Evolutionary conservation across 1,284 basidiomycete genomes (phyloP), one percentile per base, ranked within the genome.

Genomic region (Ceratobasidium sp.): DNA sequence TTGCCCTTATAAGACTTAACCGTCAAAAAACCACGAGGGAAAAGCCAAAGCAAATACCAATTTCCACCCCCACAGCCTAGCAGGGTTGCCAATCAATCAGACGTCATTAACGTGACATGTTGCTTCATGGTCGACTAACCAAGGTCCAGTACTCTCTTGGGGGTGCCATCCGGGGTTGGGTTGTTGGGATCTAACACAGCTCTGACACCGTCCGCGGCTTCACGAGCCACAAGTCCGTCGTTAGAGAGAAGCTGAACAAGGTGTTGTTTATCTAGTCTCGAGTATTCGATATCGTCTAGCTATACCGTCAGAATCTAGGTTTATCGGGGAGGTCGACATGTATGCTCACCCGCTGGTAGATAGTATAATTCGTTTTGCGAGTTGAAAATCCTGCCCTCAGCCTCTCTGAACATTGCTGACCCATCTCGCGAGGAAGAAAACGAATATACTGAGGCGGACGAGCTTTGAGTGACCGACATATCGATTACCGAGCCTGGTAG

Each of bases 361-460:
- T 62, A 74, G 67, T 74, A 74, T 6, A 71, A n/a, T n/a, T 74
- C 73, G 58, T 64, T 74, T 26, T 74, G 73, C 3, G 54, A 62
- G 59, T 74, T 74, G 67, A 74, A 74, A 41, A 63, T 71, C 26
- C 73, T 44, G 16, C 73, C 73, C 21, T 74, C 55, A 14, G 66
- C 66, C 59, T 74, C 73, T 43, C 73, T 43, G 5, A 74, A 58
- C 57, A 74, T 54, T 6, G 52, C 67, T 9, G 55, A 54, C 6
- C 67, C 73, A 71, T 74, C 58, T 38, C 57, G 44, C 26, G 57
- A 71, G 23, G 73, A 74, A 18, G 47, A 62, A 54, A 67, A 74
- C 26, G 73, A 74, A 43, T 38, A 72, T 11, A 74, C 46, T 21
- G 73, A 74, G 28, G 67, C 67, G 26, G 59, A 52, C 6, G 66